Evolutionary conservation across 306 rosid species (phyloP), one percentile per base, ranked within the genome.

Genomic region (Hippophae tibetana): DNA sequence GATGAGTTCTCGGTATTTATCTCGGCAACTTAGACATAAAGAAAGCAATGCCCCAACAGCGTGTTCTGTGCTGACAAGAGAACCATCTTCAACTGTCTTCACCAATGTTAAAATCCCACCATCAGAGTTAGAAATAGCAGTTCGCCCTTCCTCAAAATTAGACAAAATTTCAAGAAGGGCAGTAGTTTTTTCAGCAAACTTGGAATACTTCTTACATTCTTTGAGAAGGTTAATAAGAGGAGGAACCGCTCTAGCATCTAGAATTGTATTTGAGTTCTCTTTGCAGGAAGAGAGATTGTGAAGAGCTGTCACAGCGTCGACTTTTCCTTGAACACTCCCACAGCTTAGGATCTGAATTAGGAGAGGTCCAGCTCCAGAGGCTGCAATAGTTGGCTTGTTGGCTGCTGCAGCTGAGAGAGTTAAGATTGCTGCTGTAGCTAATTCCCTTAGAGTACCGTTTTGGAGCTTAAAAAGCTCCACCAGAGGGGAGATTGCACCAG

Each of bases 11-110:
- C 95, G 78, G 75, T 89, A 89, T 70, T 81, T 89, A 71, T 79
- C 92, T 3, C 95, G 77, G 73, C 79, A 72, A 76, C 95, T 89
- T 66, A 42, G 78, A 56, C 97, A 86, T 43, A 89, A 63, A 3
- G 87, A 62, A 23, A 89, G 84, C 54, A 89, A 66, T 52, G 88
- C 70, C 71, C 95, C 87, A 8, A 86, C 89, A 1, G 97, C 97
- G n/a, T 89, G 82, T 65, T 83, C 87, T 0, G 89, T 86, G 84
- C 95, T 89, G 63, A 78, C 69, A 44, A 77, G 89, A 43, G 95
- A 86, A 58, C 97, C 97, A 66, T 86, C 95, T 76, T 89, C 97
- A 47, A 89, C 85, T 7, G 95, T 86, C 76, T 89, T 92, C 42
- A 89, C 95, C 41, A 89, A 60, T 10, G 95, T 74, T 46, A 89